Percentiles rank a stretch among this genome's conserved stretches.
Conservation (phyloP, 1,139 yeast species). For the Debaryomyces psychrophilus region DNA sequence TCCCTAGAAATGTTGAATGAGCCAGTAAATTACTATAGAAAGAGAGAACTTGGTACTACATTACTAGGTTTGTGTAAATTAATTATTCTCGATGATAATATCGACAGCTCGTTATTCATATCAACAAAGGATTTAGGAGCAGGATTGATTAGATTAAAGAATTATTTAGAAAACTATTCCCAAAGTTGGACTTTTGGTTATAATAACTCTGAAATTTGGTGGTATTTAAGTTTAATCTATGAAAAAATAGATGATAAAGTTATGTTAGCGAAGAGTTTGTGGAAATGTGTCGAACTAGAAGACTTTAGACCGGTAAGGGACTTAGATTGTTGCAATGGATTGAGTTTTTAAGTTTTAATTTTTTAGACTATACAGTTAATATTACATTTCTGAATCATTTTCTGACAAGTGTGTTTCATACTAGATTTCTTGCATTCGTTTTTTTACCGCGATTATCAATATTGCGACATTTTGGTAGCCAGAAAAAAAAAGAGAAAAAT, state of each 20-base stretch:
- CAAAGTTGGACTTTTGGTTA: conserved; percentile 57
- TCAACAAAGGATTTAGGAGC: conserved; percentile 59
- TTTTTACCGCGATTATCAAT: background rate
- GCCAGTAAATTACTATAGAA: conserved; percentile 24
- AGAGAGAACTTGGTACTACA: conserved; percentile 54
- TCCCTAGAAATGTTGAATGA: conserved; percentile 53
- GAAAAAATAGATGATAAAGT: conserved; percentile 61
- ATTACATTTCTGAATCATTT: background rate
- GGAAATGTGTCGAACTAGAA: conserved; percentile 71
- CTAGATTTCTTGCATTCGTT: background rate
- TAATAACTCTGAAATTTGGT: conserved; percentile 72
- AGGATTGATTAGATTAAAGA: conserved; percentile 66
- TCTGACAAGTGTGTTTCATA: background rate
- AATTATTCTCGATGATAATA: conserved; percentile 47
- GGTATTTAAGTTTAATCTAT: conserved; percentile 65
- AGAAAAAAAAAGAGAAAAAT: background rate
- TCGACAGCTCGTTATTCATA: conserved; percentile 39
- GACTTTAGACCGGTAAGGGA: conserved; percentile 66
- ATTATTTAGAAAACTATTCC: conserved; percentile 56
- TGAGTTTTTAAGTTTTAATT: conserved; percentile 7
- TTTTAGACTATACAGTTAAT: background rate
- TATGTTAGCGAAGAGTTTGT: conserved; percentile 55
- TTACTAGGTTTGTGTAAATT: conserved; percentile 69
- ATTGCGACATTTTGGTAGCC: conserved; percentile 8
- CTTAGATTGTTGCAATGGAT: conserved; percentile 31